phyloP scores from a whole-genome alignment of 305 asterid species.

The Fraxinus albicans region DNA sequence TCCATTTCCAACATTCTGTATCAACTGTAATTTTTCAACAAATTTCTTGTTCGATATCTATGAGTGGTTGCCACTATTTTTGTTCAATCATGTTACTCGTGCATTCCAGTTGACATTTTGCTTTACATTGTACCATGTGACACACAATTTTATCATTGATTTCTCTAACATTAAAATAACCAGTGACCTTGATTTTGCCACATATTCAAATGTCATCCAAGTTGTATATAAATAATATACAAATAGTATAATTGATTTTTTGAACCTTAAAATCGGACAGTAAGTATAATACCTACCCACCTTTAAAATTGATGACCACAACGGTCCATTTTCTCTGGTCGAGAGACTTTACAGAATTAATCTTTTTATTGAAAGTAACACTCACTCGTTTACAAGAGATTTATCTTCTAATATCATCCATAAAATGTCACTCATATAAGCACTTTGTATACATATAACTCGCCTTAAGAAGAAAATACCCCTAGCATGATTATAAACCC shows the following conservation, averaged over 20 bases:
- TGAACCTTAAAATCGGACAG: neutral
- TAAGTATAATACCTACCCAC: neutral
- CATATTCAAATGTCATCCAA: too few species aligned
- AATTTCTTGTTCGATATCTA: neutral
- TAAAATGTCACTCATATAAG: neutral
- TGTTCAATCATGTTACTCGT: too few species aligned
- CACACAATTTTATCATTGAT: too few species aligned
- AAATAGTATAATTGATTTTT: too few species aligned
- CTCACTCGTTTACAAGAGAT: neutral
- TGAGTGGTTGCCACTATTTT: neutral
- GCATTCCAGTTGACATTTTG: too few species aligned
- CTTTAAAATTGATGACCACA: neutral
- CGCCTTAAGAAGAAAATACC: neutral
- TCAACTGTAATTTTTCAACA: slow-evolving; percentile 6
- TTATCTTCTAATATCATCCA: neutral
- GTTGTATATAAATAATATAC: too few species aligned
- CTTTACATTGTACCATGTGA: too few species aligned
- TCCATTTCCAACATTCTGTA: slow-evolving; percentile 42
- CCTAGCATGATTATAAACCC: neutral
- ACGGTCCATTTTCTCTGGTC: neutral
- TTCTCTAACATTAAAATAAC: too few species aligned
- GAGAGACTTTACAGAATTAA: neutral
- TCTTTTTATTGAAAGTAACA: neutral
- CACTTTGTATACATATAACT: neutral
- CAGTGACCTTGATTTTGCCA: too few species aligned